A percentile compares a stretch with the other conserved stretches of the same genome.
Conservation (phyloP, 192 early-diverging fungal species). For the Coemansia sp. region DNA sequence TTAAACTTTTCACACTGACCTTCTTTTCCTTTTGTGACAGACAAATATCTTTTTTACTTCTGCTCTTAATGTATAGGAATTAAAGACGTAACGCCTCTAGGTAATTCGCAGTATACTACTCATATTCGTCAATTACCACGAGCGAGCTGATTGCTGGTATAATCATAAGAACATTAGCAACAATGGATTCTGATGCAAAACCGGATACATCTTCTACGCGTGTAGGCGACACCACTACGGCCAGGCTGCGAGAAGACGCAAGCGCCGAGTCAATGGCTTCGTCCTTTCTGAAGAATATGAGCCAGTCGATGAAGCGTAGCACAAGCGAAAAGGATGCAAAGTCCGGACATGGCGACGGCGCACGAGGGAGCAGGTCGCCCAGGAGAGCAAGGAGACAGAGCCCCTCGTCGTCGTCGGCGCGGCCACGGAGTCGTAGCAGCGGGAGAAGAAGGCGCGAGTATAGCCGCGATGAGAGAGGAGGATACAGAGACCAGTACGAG, state of each 20-base stretch:
- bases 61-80: conserved; percentile 1
- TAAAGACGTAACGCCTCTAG: neutral
- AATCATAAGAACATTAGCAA: neutral
- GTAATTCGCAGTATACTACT: neutral
- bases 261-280: conserved; percentile 6
- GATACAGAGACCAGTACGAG: conserved; percentile 52
- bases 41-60: neutral
- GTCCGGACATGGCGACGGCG: conserved; percentile 1
- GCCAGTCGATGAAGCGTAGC: conserved; percentile 18
- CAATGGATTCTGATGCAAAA: conserved; percentile 22
- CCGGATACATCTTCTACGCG: conserved; percentile 17
- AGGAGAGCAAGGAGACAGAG: neutral
- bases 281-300: conserved; percentile 46
- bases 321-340: conserved; percentile 1
- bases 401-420: neutral
- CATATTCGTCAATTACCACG: neutral
- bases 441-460: conserved; percentile 55
- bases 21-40: neutral
- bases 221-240: conserved; percentile 18
- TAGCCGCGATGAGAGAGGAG: conserved; percentile 49
- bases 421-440: conserved; percentile 47
- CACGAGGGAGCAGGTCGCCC: conserved; percentile 30
- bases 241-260: neutral
- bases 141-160: neutral
- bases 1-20: neutral